phyloP scores from a whole-genome alignment of 495 filamentous ascomycete genomes.

The Neurospora sp. region DNA sequence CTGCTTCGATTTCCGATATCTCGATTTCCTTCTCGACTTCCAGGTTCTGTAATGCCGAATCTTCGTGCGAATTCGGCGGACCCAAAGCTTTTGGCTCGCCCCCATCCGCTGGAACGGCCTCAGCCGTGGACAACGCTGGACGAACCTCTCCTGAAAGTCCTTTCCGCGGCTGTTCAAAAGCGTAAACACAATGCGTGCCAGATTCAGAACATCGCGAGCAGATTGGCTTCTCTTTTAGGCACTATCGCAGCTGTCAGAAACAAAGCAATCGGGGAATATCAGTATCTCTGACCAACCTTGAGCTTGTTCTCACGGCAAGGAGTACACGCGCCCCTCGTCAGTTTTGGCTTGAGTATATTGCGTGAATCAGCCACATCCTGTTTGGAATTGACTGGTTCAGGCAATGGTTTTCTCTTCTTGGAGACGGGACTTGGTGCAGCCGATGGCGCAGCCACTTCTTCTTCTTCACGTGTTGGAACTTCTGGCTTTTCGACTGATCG shows the following conservation, averaged over 20 bases:
- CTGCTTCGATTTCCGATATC: background rate
- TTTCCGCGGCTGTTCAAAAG: background rate
- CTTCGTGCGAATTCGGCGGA: background rate
- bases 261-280: background rate
- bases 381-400: background rate
- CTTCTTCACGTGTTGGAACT: background rate
- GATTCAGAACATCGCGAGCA: background rate
- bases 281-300: background rate
- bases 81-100: background rate
- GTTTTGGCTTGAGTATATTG: background rate
- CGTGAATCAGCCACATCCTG: background rate
- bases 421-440: background rate
- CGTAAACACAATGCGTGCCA: background rate
- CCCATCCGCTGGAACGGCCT: background rate
- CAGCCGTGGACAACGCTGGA: background rate
- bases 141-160: background rate
- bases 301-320: background rate
- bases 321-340: background rate
- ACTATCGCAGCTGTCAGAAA: background rate
- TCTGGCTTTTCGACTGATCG: background rate
- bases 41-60: background rate
- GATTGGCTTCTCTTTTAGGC: background rate
- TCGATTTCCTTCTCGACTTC: background rate
- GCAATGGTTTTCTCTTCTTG: background rate
- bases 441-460: background rate